Percentiles rank a stretch among this genome's conserved stretches.
phyloP scores from a whole-genome alignment of 2,329 filamentous ascomycete genomes.

The Clonostachys rosea region DNA sequence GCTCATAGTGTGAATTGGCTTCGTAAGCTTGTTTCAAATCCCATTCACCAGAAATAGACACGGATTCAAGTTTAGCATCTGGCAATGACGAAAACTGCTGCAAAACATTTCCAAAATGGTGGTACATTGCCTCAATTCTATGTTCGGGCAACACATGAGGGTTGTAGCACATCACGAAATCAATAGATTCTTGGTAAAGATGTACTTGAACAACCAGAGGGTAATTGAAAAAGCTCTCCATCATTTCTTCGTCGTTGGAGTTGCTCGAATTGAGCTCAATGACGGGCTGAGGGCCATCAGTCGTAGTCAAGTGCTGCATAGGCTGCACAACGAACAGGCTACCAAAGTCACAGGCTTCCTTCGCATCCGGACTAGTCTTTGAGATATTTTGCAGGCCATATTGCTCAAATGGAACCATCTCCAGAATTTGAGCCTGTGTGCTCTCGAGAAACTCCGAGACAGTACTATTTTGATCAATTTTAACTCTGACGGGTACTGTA shows the following conservation, averaged over 20 bases:
- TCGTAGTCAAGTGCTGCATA: slow-evolving; percentile 1
- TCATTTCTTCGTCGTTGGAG: slow-evolving; percentile 11
- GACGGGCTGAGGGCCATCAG: not conserved
- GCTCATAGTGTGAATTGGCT: slow-evolving; percentile 11
- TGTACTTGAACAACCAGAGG: slow-evolving; percentile 3
- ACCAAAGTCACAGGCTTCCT: slow-evolving; percentile 2
- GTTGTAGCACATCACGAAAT: slow-evolving; percentile 3
- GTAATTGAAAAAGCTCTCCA: slow-evolving; percentile 8
- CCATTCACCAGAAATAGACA: not conserved
- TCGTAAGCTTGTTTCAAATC: not conserved
- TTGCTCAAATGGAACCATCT: slow-evolving; percentile 9
- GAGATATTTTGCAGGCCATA: slow-evolving; percentile 10
- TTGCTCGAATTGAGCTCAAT: not conserved
- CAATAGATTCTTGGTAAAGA: not conserved
- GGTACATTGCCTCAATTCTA: not conserved
- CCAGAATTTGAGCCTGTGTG: not conserved
- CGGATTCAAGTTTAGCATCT: not conserved
- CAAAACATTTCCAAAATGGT: slow-evolving; percentile 2
- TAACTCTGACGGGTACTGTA: not conserved
- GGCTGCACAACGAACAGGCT: slow-evolving; percentile 3
- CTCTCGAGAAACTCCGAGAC: not conserved
- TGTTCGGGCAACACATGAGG: not conserved
- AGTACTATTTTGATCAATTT: not conserved
- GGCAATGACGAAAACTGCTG: not conserved
- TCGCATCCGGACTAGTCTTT: not conserved